These are phyloP conservation scores for Fusarium mangiferae DNA, from an alignment of 2,329 filamentous ascomycete species.

Conservation along the genomic window DNA sequence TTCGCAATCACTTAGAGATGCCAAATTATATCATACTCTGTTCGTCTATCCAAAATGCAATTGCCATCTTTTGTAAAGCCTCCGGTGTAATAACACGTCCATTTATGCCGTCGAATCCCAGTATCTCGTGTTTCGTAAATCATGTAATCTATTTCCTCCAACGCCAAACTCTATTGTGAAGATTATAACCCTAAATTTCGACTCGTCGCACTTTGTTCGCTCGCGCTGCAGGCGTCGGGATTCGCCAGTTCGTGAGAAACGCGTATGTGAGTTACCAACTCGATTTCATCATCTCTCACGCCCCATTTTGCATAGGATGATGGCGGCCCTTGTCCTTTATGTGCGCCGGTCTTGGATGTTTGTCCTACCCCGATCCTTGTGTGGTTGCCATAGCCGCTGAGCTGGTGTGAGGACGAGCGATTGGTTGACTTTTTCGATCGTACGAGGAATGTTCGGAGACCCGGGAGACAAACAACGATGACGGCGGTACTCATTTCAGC, in stretches of 20 bases:
- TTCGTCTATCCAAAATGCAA: neutral
- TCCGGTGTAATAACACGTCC: neutral
- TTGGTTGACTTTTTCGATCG: constrained; percentile 2
- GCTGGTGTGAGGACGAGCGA: neutral
- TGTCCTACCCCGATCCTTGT: neutral
- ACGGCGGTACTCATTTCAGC: constrained; percentile 17
- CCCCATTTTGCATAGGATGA: constrained; percentile 17
- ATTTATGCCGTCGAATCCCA: neutral
- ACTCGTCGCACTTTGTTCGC: neutral
- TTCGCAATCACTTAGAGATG: too few relatives aligned
- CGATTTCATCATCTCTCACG: constrained; percentile 10
- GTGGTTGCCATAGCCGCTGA: neutral
- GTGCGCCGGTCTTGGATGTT: neutral
- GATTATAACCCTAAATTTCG: neutral
- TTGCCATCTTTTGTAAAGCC: fast-evolving
- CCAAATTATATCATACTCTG: neutral
- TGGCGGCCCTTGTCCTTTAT: neutral
- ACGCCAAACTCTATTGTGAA: neutral
- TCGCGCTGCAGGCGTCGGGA: neutral
- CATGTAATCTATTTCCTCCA: neutral
- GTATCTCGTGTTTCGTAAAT: neutral
- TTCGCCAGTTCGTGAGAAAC: neutral
- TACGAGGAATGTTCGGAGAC: constrained; percentile 9
- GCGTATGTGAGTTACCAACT: constrained; percentile 11
- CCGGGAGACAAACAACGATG: constrained; percentile 5